A percentile compares a stretch with the other conserved stretches of the same genome.
Conservation (phyloP, 2,329 filamentous ascomycete species). For the Boeremia exigua region DNA sequence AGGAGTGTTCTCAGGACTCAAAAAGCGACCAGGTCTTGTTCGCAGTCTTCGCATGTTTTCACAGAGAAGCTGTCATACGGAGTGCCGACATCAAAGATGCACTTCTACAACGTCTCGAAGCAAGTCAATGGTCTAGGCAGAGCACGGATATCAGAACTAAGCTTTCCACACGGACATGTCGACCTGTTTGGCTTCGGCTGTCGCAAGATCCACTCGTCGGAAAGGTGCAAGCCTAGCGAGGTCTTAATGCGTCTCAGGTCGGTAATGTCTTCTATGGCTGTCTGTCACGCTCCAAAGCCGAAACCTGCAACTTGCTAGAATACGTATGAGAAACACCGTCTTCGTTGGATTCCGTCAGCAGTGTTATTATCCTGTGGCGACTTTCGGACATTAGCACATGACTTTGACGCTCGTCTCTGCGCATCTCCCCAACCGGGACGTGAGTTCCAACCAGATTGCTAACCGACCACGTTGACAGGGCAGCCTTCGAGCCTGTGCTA, state of each 20-base stretch:
- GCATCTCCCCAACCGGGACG: constrained; percentile 55
- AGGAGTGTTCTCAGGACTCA: constrained; percentile 61
- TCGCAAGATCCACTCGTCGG: constrained; percentile 62
- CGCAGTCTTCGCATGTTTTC: constrained; percentile 13
- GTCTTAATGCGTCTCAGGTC: constrained; percentile 48
- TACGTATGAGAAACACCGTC: constrained; percentile 16
- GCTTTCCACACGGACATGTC: constrained; percentile 55
- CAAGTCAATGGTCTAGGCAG: constrained; percentile 39
- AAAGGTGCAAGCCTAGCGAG: constrained; percentile 64
- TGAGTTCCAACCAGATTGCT: constrained; percentile 49
- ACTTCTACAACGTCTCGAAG: constrained; percentile 40
- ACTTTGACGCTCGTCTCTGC: constrained; percentile 53
- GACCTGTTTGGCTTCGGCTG: constrained; percentile 36
- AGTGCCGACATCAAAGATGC: constrained; percentile 39
- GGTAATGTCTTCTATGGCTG: constrained; percentile 39
- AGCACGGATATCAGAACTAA: constrained; percentile 42
- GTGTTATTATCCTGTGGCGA: constrained; percentile 28
- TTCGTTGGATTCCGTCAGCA: constrained; percentile 36
- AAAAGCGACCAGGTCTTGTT: constrained; percentile 15
- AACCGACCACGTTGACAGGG: constrained; percentile 48
- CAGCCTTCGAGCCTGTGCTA: constrained; percentile 58
- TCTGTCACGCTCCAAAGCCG: constrained; percentile 48
- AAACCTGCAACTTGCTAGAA: constrained; percentile 25
- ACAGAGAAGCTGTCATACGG: constrained; percentile 44
- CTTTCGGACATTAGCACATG: constrained; percentile 12